A percentile compares a stretch with the other conserved stretches of the same genome.
Conservation (phyloP, 2,329 filamentous ascomycete species). For the Xylariaceae sp. region DNA sequence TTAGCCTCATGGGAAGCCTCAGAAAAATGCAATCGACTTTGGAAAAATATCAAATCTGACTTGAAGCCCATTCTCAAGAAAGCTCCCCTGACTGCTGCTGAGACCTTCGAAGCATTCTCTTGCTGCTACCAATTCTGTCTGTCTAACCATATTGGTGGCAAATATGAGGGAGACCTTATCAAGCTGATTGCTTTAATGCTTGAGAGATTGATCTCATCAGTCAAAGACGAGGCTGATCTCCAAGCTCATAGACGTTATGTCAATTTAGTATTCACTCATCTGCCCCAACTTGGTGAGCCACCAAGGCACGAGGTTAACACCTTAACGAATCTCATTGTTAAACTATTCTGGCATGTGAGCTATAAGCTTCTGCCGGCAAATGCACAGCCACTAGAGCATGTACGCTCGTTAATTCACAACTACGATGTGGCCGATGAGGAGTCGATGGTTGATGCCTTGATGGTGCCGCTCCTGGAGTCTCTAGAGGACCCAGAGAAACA, state of each 20-base stretch:
- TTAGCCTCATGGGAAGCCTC: constrained; percentile 30
- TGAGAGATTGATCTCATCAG: constrained; percentile 21
- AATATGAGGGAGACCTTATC: constrained; percentile 25
- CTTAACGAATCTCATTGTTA: constrained; percentile 23
- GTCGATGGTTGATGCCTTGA: constrained; percentile 27
- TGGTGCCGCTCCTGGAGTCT: constrained; percentile 26
- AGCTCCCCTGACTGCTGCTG: constrained; percentile 18
- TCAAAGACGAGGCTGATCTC: constrained; percentile 17
- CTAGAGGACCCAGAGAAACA: constrained; percentile 23
- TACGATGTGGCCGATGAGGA: constrained; percentile 29
- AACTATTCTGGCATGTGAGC: constrained; percentile 24
- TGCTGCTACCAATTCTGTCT: constrained; percentile 31
- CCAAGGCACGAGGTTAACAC: constrained; percentile 20
- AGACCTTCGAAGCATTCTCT: constrained; percentile 31
- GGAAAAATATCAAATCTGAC: constrained; percentile 25
- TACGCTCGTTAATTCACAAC: constrained; percentile 25
- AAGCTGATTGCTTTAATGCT: constrained; percentile 27
- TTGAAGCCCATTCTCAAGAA: constrained; percentile 29
- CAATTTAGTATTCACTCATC: constrained; percentile 25
- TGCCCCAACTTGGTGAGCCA: constrained; percentile 28
- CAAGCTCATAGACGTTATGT: constrained; percentile 21
- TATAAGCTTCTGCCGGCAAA: constrained; percentile 11
- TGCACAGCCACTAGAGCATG: constrained; percentile 9
- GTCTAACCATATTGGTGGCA: constrained; percentile 28
- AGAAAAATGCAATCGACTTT: constrained; percentile 26